Evolutionary conservation across 2,329 filamentous ascomycete genomes (phyloP).

Genomic region (Orbilia oligospora): DNA sequence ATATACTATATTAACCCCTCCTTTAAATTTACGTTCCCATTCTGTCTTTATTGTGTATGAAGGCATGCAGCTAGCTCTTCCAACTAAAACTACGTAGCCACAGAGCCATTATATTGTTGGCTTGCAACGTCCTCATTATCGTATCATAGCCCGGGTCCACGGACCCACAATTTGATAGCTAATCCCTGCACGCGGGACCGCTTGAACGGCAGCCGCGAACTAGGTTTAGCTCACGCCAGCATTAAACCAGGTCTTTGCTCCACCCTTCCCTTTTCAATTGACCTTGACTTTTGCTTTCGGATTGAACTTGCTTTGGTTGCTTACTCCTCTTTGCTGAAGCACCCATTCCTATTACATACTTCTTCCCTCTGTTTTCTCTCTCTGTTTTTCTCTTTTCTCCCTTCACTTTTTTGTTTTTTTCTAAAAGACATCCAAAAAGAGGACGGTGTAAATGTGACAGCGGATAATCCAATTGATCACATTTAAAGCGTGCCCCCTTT

Average conservation of each 20-base stretch:
- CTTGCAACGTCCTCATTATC: slow-evolving; percentile 12
- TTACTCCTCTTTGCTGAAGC: slow-evolving; percentile 31
- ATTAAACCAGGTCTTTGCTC: slow-evolving; percentile 20
- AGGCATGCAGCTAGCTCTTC: not conserved
- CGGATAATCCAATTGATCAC: slow-evolving; percentile 29
- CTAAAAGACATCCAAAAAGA: not conserved
- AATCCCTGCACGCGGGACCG: slow-evolving; percentile 30
- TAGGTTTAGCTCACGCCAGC: slow-evolving; percentile 25
- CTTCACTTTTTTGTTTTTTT: slow-evolving; percentile 1
- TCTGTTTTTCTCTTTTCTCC: slow-evolving; percentile 4
- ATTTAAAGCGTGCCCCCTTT: slow-evolving; percentile 22
- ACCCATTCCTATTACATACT: slow-evolving; percentile 21
- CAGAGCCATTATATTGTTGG: not conserved
- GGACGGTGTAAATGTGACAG: slow-evolving; percentile 27
- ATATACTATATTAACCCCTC: too few species aligned
- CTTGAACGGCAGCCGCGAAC: slow-evolving; percentile 32
- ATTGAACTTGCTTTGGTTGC: too few species aligned
- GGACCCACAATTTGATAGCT: slow-evolving; percentile 25
- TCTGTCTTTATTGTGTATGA: too few species aligned
- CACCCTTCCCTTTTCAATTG: slow-evolving; percentile 14
- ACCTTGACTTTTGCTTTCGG: not conserved
- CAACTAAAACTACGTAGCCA: not conserved
- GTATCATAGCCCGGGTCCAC: slow-evolving; percentile 8
- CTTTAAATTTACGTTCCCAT: too few species aligned
- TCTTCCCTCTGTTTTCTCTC: not conserved